Conservation (phyloP, 495 filamentous ascomycete genomes). For the Talaromyces wortmannii region DNA sequence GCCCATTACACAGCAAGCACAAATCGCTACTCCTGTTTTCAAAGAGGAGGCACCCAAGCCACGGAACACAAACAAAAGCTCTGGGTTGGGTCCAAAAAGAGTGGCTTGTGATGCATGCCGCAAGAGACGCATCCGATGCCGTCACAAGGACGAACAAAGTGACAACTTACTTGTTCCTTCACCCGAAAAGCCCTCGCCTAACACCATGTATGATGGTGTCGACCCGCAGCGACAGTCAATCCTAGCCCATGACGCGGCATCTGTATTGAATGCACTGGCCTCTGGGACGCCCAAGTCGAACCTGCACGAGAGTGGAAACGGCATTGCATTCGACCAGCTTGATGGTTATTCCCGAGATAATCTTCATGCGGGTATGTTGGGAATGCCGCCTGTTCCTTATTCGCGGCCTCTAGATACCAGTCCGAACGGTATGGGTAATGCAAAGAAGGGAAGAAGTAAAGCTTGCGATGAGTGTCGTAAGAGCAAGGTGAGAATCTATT, state of each 20-base stretch:
- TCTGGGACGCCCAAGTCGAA: constrained; percentile 32
- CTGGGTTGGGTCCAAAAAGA: constrained; percentile 42
- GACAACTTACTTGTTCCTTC: constrained; percentile 8
- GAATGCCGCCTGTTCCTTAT: constrained; percentile 9
- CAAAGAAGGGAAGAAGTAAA: constrained; percentile 52
- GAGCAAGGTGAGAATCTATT: constrained; percentile 48
- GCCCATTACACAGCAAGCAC: background rate
- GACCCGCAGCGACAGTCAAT: constrained; percentile 25
- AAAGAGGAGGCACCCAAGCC: constrained; percentile 28
- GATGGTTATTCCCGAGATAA: constrained; percentile 4
- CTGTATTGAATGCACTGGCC: constrained; percentile 36
- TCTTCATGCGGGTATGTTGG: constrained; percentile 4
- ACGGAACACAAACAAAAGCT: constrained; percentile 24
- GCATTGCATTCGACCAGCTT: background rate
- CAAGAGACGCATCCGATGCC: constrained; percentile 44
- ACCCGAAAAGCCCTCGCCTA: constrained; percentile 15
- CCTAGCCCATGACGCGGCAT: constrained; percentile 36
- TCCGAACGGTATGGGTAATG: constrained; percentile 24
- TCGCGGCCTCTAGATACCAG: constrained; percentile 22
- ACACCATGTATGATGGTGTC: constrained; percentile 22
- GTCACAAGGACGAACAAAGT: constrained; percentile 42
- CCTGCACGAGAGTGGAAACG: background rate
- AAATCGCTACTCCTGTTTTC: background rate
- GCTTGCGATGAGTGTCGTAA: constrained; percentile 62
- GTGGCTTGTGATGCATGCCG: constrained; percentile 51